These are phyloP conservation scores for Nicotiana sylvestris DNA, from an alignment of 257 asterid genomes.

Conservation along the genomic window DNA sequence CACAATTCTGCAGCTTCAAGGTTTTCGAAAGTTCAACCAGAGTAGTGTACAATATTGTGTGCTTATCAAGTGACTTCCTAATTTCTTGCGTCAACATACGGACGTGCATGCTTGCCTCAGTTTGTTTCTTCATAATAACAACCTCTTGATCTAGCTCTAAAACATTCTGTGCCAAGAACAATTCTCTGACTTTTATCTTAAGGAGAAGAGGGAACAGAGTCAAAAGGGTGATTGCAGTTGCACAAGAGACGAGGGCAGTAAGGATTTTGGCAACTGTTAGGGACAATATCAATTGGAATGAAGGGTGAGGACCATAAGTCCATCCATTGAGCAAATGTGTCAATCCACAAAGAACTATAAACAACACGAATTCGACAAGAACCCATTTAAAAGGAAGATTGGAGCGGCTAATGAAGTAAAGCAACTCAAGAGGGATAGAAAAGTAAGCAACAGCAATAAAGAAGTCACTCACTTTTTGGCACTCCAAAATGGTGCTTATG, in stretches of 20 bases:
- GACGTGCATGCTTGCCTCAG: conserved; percentile 43
- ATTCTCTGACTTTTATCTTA: conserved; percentile 40
- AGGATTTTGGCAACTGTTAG: conserved; percentile 38
- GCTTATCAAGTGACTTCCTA: conserved; percentile 44
- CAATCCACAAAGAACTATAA: conserved; percentile 44
- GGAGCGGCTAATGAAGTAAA: conserved; percentile 40
- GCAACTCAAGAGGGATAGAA: conserved; percentile 41
- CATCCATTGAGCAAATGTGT: conserved; percentile 43
- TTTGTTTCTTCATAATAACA: conserved; percentile 42
- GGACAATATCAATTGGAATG: conserved; percentile 39
- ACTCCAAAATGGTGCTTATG: conserved; percentile 27
- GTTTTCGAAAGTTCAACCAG: conserved; percentile 42
- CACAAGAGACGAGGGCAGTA: conserved; percentile 46
- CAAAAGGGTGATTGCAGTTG: conserved; percentile 43
- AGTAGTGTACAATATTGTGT: conserved; percentile 38
- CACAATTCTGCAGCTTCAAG: conserved; percentile 45
- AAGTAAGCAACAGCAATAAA: conserved; percentile 46
- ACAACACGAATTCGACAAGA: conserved; percentile 35
- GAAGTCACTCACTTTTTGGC: conserved; percentile 41
- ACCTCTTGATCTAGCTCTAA: conserved; percentile 47
- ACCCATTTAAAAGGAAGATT: conserved; percentile 50
- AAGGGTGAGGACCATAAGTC: conserved; percentile 35
- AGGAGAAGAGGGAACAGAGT: conserved; percentile 38
- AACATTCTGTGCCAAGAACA: conserved; percentile 39
- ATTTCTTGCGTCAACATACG: conserved; percentile 44